Base-by-base conservation (phyloP, 441 rosid species). In the Adansonia gregorii region DNA sequence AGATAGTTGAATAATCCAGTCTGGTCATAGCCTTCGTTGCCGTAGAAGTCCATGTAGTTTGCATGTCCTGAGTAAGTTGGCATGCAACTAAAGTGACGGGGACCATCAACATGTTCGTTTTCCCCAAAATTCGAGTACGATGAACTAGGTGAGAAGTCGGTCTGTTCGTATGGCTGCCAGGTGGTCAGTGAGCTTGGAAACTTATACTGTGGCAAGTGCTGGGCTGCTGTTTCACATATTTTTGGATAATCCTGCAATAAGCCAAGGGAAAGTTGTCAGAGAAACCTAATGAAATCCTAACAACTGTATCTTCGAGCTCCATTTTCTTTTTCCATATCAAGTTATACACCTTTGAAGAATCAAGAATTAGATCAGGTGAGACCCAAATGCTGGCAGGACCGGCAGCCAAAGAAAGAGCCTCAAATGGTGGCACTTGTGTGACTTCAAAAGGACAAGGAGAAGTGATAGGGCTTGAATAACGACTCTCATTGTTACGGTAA, bases 291-390 rank as follows among this genome's bases (percentile, higher is more conserved):
- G 43, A 8, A 58, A 22, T 6, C 14, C 24, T n/a, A 17, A 39
- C 27, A 60, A 19, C 39, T 60, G 8, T 22, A 45, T 59, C 73
- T 17, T 8, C 46, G 2, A 46, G 27, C 6, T 17, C 24, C 19
- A 12, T 63, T 74, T 76, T 54, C 19, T 24, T 64, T 68, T 17
- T 65, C 10, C 19, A 20, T n/a, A 55, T 12, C 43, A 51, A 24
- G 27, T 48, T 80, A 9, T 77, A 31, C 81, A 92, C 97, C 95
- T 89, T 87, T 12, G 90, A 87, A 52, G 97, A 88, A 80, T 89
- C 93, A 72, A 90, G 90, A 80, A 91, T 91, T 14, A 81, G 80
- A 39, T 86, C 92, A 68, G 91, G 93, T 41, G 95, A 92, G 69
- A 88, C 76, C 91, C 88, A 86, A 14, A 82, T 51, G 77, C 74